These are phyloP conservation scores for Eimeria sp. DNA, from an alignment of 169 alveolate species.

Conservation along the genomic window DNA sequence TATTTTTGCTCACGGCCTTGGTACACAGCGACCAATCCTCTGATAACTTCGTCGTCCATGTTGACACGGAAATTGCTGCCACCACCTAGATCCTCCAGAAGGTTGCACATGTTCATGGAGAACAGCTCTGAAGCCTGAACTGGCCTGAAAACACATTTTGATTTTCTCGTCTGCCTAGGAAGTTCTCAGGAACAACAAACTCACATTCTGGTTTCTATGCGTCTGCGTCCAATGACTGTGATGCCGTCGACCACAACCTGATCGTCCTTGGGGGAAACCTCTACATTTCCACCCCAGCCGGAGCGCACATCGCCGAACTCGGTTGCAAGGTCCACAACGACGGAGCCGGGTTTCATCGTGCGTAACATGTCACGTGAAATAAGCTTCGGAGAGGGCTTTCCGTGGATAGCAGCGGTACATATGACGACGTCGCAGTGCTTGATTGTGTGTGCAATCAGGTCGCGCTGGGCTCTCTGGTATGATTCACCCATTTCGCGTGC, in stretches of 20 bases:
- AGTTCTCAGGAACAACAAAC: neutral
- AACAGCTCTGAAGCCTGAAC: slow-evolving; percentile 91
- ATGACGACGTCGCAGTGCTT: slow-evolving; percentile 94
- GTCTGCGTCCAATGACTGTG: slow-evolving; percentile 93
- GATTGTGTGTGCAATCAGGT: slow-evolving; percentile 89
- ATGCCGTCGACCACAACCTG: slow-evolving; percentile 91
- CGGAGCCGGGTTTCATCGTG: slow-evolving; percentile 92
- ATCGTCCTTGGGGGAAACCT: slow-evolving; percentile 89
- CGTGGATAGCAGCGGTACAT: slow-evolving; percentile 95
- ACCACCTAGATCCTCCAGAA: slow-evolving; percentile 89
- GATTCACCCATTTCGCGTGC: slow-evolving; percentile 93
- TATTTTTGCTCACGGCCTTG: slow-evolving; percentile 73
- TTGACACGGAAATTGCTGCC: slow-evolving; percentile 89
- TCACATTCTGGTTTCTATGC: slow-evolving; percentile 91
- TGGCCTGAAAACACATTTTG: slow-evolving; percentile 74
- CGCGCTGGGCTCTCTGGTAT: slow-evolving; percentile 90
- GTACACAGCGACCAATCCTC: slow-evolving; percentile 82
- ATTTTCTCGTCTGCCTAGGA: neutral
- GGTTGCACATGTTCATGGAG: slow-evolving; percentile 90
- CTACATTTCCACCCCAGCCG: slow-evolving; percentile 95
- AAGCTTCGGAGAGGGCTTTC: slow-evolving; percentile 95
- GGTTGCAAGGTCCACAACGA: slow-evolving; percentile 94
- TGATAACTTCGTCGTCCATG: slow-evolving; percentile 76
- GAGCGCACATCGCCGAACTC: slow-evolving; percentile 87
- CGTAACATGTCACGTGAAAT: slow-evolving; percentile 91